Base-by-base conservation (phyloP, 495 filamentous ascomycete genomes). In the Cairneyella variabilis region DNA sequence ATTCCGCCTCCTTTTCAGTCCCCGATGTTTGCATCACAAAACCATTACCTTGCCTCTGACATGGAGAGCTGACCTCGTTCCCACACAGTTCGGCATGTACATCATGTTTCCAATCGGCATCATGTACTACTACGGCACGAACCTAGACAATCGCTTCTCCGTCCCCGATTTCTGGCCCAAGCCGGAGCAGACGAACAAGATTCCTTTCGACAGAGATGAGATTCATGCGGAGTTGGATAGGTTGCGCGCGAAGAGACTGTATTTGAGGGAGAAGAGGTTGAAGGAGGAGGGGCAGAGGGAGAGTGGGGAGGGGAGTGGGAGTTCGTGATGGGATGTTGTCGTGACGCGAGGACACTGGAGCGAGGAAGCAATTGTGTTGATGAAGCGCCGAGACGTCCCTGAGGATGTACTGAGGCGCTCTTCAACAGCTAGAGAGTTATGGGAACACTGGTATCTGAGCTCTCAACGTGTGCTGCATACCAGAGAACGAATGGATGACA, bases 111-210 rank as follows among this genome's bases (percentile, higher is more conserved):
- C 93, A 20, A 97, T 98, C 61, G 91, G 88, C 56, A 89, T 93
- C 75, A 98, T 98, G 93, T 98, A 96, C 77, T 98, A 98, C 74
- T 98, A 97, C 76, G 93, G 93, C 67, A 96, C 91, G 38, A 99
- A 99, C 69, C 88, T 99, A 56, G 93, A 99, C 70, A 79, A 83
- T 49, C 85, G 87, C 54, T 99, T 99, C 75, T 64, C 76, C 39
- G 88, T 96, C 1, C 83, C 86, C 11, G 86, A 86, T 54, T 99
- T 99, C 79, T 99, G 93, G 93, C 93, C 93, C 20, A 88, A 84
- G 59, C 74, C 83, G 27, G 86, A 88, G 56, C 80, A 92, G 67
- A 89, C 89, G 36, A 86, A 99, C 69, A 88, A 78, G 64, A 90
- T 99, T 44, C 93, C 93, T 0, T 79, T 85, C 37, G 91, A 97